These are phyloP conservation scores for Przewalskia tangutica DNA, from an alignment of 257 asterid species.

Conservation along the genomic window DNA sequence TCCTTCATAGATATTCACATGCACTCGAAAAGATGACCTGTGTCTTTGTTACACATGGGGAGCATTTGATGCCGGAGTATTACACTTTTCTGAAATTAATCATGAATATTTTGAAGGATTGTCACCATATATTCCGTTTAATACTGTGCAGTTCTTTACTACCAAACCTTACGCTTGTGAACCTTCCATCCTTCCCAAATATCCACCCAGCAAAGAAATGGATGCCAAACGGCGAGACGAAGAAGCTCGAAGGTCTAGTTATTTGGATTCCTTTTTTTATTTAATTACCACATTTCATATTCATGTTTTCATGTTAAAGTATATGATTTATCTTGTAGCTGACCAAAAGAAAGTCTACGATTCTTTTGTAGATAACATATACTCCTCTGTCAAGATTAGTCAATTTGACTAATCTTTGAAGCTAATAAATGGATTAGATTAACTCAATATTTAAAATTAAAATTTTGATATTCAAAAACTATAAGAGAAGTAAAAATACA, in stretches of 20 bases:
- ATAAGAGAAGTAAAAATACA: too few relatives aligned
- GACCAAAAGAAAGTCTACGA: too few relatives aligned
- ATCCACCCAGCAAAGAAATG: constrained; percentile 94
- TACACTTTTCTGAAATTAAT: neutral
- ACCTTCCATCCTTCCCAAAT: constrained; percentile 82
- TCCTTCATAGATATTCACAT: neutral
- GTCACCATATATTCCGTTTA: constrained; percentile 1
- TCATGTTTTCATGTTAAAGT: neutral
- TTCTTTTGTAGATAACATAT: neutral
- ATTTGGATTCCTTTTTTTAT: neutral
- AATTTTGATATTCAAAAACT: too few relatives aligned
- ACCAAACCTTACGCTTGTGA: constrained; percentile 73
- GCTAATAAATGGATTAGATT: too few relatives aligned
- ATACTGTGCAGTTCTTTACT: constrained; percentile 52
- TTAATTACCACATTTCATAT: neutral
- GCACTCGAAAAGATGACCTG: neutral
- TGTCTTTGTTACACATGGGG: neutral
- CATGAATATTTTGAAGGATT: neutral
- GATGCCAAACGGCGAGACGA: constrained; percentile 88
- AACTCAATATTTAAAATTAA: too few relatives aligned
- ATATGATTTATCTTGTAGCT: too few relatives aligned
- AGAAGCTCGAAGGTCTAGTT: constrained; percentile 75
- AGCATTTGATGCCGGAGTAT: neutral
- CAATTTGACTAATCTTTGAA: too few relatives aligned
- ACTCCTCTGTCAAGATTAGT: too few relatives aligned